Evolutionary conservation across 1,284 basidiomycete genomes (phyloP), one percentile per base, ranked within the genome.

Genomic region (Farysia itapuensis): DNA sequence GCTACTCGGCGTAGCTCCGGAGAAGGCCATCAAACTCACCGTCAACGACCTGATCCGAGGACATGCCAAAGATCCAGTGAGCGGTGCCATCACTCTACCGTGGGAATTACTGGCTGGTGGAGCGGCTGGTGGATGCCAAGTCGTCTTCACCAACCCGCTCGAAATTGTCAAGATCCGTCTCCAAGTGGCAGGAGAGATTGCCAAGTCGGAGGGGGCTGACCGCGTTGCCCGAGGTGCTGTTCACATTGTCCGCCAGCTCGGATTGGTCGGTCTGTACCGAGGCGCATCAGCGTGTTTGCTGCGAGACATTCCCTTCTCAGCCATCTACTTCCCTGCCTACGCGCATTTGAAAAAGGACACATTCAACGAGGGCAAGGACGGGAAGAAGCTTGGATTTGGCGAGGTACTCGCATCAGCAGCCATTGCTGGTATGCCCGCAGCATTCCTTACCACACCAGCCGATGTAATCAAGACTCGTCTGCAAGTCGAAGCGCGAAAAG

Each of bases 381-480:
- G 91, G 65, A 96, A 97, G 80, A 86, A 88, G 69, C 81, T 98
- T 35, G 85, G 86, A 15, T 96, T 97, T 79, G 78, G 90, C 36
- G 93, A 98, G 81, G 89, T 93, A 40, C 81, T 98, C 39, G 79
- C 84, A 46, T 82, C 89, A 33, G 91, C 91, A 23, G 89, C 84
- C 9, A 85, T 81, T 34, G 80, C 81, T 51, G 94, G 94, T 65
- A 96, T 96, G 90, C 93, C 94, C 37, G 92, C 90, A 33, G 89
- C 75, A 15, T 77, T 76, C 63, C 54, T 77, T 7, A 79, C 79
- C 26, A 79, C 67, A 23, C 78, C 76, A 0, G 75, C 77, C 85
- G 94, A 98, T 78, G 95, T 98, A 50, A 90, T 97, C 78, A 98
- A 98, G 83, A 98, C 94, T n/a, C 86, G 94, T 45, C 81, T 98